phyloP scores from a whole-genome alignment of 805 yeast species.

The Yarrowia sp. region DNA sequence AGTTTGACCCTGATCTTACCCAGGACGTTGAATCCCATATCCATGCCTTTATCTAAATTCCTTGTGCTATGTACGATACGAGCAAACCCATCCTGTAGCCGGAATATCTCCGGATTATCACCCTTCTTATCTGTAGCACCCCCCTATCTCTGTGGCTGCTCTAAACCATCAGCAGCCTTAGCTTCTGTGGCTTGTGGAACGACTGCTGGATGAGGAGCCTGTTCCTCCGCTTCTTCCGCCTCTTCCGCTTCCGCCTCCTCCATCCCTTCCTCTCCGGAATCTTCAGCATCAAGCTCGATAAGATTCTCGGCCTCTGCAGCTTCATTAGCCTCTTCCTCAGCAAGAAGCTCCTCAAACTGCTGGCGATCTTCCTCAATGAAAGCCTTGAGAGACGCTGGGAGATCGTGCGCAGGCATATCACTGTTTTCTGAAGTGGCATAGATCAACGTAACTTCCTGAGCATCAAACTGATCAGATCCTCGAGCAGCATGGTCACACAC shows the following conservation, averaged over 20 bases:
- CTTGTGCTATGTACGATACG: no score
- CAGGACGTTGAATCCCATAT: not conserved
- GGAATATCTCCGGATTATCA: not conserved
- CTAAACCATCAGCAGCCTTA: not conserved
- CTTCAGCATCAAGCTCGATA: slow-evolving; percentile 11
- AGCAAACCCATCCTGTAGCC: not conserved
- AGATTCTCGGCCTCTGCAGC: slow-evolving; percentile 3
- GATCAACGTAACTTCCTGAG: slow-evolving; percentile 44
- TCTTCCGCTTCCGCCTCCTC: not conserved
- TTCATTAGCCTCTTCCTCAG: slow-evolving; percentile 13
- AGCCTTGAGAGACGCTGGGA: slow-evolving; percentile 8
- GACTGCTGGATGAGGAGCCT: no score
- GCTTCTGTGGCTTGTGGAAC: slow-evolving; percentile 13
- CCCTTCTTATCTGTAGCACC: not conserved
- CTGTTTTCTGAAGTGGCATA: slow-evolving; percentile 40
- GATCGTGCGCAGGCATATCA: slow-evolving; percentile 6
- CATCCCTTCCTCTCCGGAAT: not conserved
- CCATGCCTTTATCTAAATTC: not conserved
- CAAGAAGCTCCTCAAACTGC: slow-evolving; percentile 9
- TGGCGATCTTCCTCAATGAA: slow-evolving; percentile 11
- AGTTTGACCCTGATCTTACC: slow-evolving; percentile 13
- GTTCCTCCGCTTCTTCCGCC: not conserved
- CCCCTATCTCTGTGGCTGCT: slow-evolving; percentile 18
- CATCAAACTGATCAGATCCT: slow-evolving; percentile 42
- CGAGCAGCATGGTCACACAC: slow-evolving; percentile 41